Evolutionary conservation across 257 asterid genomes (phyloP).

Genomic region (Paraleonurus japonicus): DNA sequence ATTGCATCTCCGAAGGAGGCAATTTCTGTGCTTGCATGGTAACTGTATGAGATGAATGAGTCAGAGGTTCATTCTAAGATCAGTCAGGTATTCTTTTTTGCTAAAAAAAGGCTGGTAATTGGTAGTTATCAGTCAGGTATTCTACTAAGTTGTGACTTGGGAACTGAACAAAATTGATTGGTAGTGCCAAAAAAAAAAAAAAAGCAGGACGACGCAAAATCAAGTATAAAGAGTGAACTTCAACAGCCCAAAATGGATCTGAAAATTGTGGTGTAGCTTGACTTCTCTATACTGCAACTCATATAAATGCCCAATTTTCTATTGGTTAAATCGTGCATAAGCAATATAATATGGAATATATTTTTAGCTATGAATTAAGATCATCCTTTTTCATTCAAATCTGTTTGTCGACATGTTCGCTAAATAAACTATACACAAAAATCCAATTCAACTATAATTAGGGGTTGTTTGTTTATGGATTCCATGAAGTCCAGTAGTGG

Average conservation of each 20-base stretch:
- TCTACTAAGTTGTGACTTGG: not conserved
- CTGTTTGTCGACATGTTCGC: not conserved
- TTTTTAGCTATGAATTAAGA: not conserved
- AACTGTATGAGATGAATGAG: slow-evolving; percentile 43
- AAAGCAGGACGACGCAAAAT: not conserved
- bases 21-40: slow-evolving; percentile 86
- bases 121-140: not conserved
- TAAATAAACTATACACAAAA: not conserved
- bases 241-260: slow-evolving; percentile 6
- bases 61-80: slow-evolving; percentile 24
- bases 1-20: slow-evolving; percentile 58
- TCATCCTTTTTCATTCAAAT: not conserved
- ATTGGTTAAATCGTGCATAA: not conserved
- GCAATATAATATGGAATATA: not conserved
- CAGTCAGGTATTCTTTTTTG: slow-evolving; percentile 9
- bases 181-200: not conserved
- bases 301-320: not conserved
- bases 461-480: not conserved
- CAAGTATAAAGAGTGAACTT: not conserved
- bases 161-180: not conserved
- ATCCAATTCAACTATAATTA: not conserved
- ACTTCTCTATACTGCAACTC: not conserved
- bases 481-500: too few relatives aligned
- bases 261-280: not conserved
- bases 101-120: not conserved